Base-by-base conservation (phyloP, 1,284 basidiomycete species). In the Malassezia furfur region DNA sequence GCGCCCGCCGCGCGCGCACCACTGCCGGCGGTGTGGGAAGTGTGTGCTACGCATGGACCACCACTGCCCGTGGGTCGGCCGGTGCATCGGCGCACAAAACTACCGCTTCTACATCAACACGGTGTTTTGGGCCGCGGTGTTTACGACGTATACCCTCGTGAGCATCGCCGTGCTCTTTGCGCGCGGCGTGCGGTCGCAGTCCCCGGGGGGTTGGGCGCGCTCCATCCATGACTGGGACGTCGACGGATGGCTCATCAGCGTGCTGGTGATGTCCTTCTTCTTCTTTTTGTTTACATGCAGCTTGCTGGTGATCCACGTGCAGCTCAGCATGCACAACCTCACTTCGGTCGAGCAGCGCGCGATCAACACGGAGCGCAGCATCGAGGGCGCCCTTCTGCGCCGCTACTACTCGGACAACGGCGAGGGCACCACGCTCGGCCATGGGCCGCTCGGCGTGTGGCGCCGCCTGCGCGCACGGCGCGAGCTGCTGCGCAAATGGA, bases 301-400 rank as follows among this genome's bases (percentile, higher is more conserved):
- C 1, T 78, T 93, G 56, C 63, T 81, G 10, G 46, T 75, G 2
- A 79, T 83, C 3, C 89, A 93, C 66, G 67, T 81, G 14, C 76
- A 78, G 22, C 68, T 89, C n/a, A 81, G 86, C 48, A 61, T 80
- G 41, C 62, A 76, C 43, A 87, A 86, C 57, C 80, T 83, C 70
- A 86, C 85, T 25, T 91, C 88, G 0, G 83, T 91, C 50, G 89
- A 93, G 76, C 81, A 81, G 41, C 78, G 89, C 53, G 70, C 75
- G 5, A 76, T 82, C 21, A 79, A 78, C 28, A 68, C 76, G 14
- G 81, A 85, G 77, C 80, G 79, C 62, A 82, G 85, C 37, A 79
- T 82, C 31, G 88, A 90, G 70, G 69, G 78, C 4, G 75, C 69
- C 3, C 70, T 77, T 45, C 69, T 89, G 21, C 77, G 60, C 21